Evolutionary conservation across 1,284 basidiomycete genomes (phyloP).

Genomic region (Microbotryum lychnidis-dioicae): DNA sequence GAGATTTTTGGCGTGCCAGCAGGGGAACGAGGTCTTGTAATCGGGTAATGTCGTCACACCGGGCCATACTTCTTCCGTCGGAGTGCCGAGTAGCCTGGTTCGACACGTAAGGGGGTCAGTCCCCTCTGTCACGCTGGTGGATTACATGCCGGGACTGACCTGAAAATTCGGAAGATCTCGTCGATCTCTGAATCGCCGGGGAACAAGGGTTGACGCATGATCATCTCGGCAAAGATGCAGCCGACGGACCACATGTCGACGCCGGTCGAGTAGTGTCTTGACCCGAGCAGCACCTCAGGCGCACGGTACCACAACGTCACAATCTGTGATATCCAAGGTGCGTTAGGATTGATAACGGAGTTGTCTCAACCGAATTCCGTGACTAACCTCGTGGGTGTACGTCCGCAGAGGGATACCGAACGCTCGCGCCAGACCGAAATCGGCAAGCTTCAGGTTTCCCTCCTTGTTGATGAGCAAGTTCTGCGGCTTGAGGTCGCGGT

Average conservation of each 20-base stretch:
- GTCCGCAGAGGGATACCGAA: slow-evolving; percentile 97
- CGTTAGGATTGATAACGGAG: neutral
- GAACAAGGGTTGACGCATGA: slow-evolving; percentile 84
- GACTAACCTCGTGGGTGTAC: slow-evolving; percentile 88
- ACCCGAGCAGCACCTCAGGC: slow-evolving; percentile 90
- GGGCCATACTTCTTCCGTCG: slow-evolving; percentile 85
- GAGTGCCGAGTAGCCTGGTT: slow-evolving; percentile 81
- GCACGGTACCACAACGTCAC: slow-evolving; percentile 98
- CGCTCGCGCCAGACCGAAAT: slow-evolving; percentile 92
- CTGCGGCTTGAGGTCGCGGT: slow-evolving; percentile 95
- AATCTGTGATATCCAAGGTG: slow-evolving; percentile 51
- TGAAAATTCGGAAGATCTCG: slow-evolving; percentile 98
- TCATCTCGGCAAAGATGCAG: slow-evolving; percentile 89
- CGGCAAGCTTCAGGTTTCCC: slow-evolving; percentile 86
- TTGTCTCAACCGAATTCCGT: neutral
- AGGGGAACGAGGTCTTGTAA: slow-evolving; percentile 94
- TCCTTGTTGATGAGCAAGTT: slow-evolving; percentile 89
- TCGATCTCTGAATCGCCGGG: slow-evolving; percentile 98
- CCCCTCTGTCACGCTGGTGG: neutral
- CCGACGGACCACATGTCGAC: slow-evolving; percentile 99
- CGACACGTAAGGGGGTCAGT: slow-evolving; percentile 2
- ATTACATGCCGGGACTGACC: slow-evolving; percentile 47
- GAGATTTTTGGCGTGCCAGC: slow-evolving; percentile 66
- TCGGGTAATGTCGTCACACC: slow-evolving; percentile 83
- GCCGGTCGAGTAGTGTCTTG: slow-evolving; percentile 88